Evolutionary conservation across 768 basidiomycete genomes (phyloP).

Genomic region (Daedalea quercina): DNA sequence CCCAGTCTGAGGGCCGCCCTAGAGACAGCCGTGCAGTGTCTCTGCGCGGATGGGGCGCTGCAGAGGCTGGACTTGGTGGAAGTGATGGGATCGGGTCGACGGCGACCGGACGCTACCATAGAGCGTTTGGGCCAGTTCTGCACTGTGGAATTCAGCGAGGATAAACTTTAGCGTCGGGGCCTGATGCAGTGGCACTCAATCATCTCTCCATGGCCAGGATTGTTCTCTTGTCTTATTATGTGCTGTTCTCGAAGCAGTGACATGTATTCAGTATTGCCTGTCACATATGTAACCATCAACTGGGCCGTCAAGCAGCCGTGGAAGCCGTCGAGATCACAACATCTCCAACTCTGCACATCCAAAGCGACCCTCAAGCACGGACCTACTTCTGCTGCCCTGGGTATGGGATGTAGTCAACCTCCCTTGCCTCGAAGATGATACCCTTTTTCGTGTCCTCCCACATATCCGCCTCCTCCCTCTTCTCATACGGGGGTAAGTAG

Average conservation of each 20-base stretch:
- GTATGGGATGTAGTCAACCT: conserved; percentile 8
- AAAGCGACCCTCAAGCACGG: not conserved
- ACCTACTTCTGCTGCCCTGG: not conserved
- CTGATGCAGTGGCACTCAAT: too few species aligned
- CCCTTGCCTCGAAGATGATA: conserved; percentile 26
- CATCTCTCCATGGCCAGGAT: too few species aligned
- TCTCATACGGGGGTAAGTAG: conserved; percentile 35
- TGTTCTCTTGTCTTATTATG: too few species aligned
- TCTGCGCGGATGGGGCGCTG: not conserved
- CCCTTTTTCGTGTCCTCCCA: conserved; percentile 31
- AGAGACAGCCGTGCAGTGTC: not conserved
- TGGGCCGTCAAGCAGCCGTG: too few species aligned
- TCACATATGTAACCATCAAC: too few species aligned
- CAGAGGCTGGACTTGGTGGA: not conserved
- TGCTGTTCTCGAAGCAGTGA: too few species aligned
- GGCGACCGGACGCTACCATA: not conserved
- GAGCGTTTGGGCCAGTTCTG: not conserved
- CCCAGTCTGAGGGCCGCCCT: not conserved
- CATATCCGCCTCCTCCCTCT: conserved; percentile 28
- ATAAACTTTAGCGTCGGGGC: too few species aligned
- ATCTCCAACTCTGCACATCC: not conserved
- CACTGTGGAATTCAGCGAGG: not conserved
- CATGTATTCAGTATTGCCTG: too few species aligned
- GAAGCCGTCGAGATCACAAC: too few species aligned
- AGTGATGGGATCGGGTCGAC: not conserved